Percentiles rank a stretch among this genome's conserved stretches.
phyloP scores from a whole-genome alignment of 148 eudicot species.

The Fagopyrum homotropicum region DNA sequence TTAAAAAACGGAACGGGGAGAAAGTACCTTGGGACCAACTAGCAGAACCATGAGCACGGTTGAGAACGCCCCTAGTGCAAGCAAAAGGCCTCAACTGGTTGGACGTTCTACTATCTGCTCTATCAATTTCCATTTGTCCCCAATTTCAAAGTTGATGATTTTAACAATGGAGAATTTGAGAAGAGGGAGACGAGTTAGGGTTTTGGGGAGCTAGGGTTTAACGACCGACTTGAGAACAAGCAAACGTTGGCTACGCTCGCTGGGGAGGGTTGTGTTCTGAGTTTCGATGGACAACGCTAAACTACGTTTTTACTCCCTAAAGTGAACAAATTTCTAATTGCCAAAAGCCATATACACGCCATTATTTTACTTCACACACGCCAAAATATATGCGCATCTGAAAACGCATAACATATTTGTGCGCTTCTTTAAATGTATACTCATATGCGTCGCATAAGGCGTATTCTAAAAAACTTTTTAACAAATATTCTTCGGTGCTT shows the following conservation, averaged over 20 bases:
- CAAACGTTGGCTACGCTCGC: neutral
- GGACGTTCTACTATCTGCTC: conserved; percentile 61
- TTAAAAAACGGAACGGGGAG: neutral
- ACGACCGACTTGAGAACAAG: neutral
- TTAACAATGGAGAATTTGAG: no score
- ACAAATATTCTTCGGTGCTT: no score
- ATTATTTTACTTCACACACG: no score
- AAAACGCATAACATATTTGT: no score
- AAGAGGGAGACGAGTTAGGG: neutral
- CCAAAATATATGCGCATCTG: no score
- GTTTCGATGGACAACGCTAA: no score
- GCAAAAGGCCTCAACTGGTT: conserved; percentile 25
- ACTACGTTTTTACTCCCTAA: neutral
- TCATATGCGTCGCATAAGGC: no score
- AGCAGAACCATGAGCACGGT: conserved; percentile 92
- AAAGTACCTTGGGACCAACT: conserved; percentile 74
- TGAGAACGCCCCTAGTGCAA: conserved; percentile 49
- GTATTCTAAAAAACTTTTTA: no score
- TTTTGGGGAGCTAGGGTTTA: conserved; percentile 4
- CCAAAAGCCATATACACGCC: no score
- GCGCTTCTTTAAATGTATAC: no score
- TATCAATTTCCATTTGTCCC: conserved; percentile 45
- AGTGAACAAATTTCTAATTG: no score
- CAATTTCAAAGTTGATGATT: neutral
- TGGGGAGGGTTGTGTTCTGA: neutral